Conservation (phyloP, 768 basidiomycete genomes). For the Tulasnella sp. region DNA sequence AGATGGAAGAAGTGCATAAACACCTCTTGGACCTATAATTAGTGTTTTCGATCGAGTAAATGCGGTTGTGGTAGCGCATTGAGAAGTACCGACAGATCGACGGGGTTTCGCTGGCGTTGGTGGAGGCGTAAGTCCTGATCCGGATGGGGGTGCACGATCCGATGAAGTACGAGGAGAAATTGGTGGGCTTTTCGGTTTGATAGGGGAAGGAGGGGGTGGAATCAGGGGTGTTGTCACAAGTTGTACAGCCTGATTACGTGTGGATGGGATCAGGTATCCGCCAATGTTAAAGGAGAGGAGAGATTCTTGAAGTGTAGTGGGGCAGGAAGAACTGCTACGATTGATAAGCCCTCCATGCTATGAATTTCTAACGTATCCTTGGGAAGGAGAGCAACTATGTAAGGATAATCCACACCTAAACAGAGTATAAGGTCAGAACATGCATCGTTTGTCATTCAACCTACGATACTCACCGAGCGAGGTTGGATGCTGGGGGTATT, state of each 20-base stretch:
- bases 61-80: not conserved
- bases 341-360: conserved; percentile 55
- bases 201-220: no score
- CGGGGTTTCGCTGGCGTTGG: conserved; percentile 12
- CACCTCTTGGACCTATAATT: conserved; percentile 43
- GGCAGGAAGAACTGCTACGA: conserved; percentile 51
- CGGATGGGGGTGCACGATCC: not conserved
- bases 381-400: conserved; percentile 62
- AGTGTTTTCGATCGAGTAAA: conserved; percentile 40
- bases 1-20: conserved; percentile 56
- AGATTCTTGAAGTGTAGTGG: conserved; percentile 27
- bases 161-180: not conserved
- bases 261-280: conserved; percentile 34
- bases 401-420: conserved; percentile 74
- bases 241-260: conserved; percentile 31
- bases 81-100: conserved; percentile 27
- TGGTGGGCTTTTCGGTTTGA: conserved; percentile 29
- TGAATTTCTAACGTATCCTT: conserved; percentile 74
- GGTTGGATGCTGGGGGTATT: conserved; percentile 70
- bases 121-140: conserved; percentile 17
- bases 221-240: conserved; percentile 25
- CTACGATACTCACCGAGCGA: conserved; percentile 47
- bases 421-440: not conserved
- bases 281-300: conserved; percentile 21
- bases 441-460: not conserved